Conservation (phyloP, 805 yeast genomes). For the Pichia ethanolica region DNA sequence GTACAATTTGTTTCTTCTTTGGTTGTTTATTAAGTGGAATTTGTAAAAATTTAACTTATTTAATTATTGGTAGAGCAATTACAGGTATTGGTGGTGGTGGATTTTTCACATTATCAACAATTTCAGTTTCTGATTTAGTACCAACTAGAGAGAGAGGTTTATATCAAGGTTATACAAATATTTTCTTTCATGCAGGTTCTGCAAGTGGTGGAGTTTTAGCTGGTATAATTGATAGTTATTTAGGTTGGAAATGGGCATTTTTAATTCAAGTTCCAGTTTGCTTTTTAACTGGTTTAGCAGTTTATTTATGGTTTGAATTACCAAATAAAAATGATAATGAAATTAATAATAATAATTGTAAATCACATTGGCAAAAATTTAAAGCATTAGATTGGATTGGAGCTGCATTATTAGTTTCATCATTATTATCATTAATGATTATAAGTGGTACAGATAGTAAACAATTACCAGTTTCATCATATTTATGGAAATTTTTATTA, state of each 20-base stretch:
- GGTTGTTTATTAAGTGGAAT: conserved; percentile 39
- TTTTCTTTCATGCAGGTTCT: conserved; percentile 71
- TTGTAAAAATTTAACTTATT: conserved; percentile 33
- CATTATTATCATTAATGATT: conserved; percentile 50
- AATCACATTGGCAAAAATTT: conserved; percentile 28
- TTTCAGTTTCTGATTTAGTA: conserved; percentile 69
- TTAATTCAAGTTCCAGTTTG: conserved; percentile 47
- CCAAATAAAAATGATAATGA: conserved; percentile 25
- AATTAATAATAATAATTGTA: not conserved
- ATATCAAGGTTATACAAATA: conserved; percentile 76
- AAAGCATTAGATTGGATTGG: conserved; percentile 47
- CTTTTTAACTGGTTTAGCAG: conserved; percentile 31
- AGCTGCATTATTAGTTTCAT: conserved; percentile 46
- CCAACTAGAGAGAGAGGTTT: conserved; percentile 71
- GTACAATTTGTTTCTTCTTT: conserved; percentile 27
- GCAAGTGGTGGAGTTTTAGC: conserved; percentile 63
- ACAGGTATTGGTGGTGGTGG: conserved; percentile 93
- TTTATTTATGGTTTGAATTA: conserved; percentile 31
- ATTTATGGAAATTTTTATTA: conserved; percentile 30
- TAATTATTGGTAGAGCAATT: conserved; percentile 54
- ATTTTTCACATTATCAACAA: conserved; percentile 64
- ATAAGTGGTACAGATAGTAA: conserved; percentile 63
- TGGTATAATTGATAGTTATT: conserved; percentile 43
- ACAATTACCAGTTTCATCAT: conserved; percentile 40
- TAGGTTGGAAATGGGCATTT: conserved; percentile 66